Percentiles rank a stretch among this genome's conserved stretches.
phyloP scores from a whole-genome alignment of 768 basidiomycete genomes.

The Rhizopogon salebrosus region DNA sequence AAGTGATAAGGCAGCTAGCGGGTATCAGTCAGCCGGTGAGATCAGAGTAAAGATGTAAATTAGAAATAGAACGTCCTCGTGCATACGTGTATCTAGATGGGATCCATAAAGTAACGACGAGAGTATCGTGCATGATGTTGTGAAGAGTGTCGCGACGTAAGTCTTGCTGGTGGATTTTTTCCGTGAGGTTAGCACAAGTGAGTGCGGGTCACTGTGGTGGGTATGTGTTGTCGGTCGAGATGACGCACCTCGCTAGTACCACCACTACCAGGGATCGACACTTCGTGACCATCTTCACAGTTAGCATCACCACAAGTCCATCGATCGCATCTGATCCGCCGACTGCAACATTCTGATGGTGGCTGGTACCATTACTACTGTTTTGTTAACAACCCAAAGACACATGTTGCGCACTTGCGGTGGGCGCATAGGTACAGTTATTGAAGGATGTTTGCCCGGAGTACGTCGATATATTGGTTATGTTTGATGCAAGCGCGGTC shows the following conservation, averaged over 20 bases:
- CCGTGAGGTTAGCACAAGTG: background rate
- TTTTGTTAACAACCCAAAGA: constrained; percentile 68
- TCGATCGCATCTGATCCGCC: constrained; percentile 59
- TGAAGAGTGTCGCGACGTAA: constrained; percentile 11
- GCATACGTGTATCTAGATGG: too few species aligned
- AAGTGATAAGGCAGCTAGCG: background rate
- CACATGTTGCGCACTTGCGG: constrained; percentile 66
- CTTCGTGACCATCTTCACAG: constrained; percentile 53
- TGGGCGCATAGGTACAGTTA: constrained; percentile 71
- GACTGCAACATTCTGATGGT: constrained; percentile 48
- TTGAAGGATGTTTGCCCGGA: constrained; percentile 57
- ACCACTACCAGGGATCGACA: constrained; percentile 25
- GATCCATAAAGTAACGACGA: constrained; percentile 3
- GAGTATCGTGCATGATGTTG: constrained; percentile 8
- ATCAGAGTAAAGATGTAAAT: background rate
- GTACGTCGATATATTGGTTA: constrained; percentile 50
- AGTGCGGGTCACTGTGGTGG: too few species aligned
- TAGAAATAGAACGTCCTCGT: background rate
- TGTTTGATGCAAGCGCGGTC: background rate
- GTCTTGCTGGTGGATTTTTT: constrained; percentile 3
- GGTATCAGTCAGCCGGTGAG: background rate
- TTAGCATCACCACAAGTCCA: constrained; percentile 76
- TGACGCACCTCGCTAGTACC: constrained; percentile 22
- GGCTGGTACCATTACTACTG: constrained; percentile 66
- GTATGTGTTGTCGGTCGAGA: background rate